A percentile compares a stretch with the other conserved stretches of the same genome.
Evolutionary conservation across 345 rosid species (phyloP).

Genomic region (Syzygium jambos): DNA sequence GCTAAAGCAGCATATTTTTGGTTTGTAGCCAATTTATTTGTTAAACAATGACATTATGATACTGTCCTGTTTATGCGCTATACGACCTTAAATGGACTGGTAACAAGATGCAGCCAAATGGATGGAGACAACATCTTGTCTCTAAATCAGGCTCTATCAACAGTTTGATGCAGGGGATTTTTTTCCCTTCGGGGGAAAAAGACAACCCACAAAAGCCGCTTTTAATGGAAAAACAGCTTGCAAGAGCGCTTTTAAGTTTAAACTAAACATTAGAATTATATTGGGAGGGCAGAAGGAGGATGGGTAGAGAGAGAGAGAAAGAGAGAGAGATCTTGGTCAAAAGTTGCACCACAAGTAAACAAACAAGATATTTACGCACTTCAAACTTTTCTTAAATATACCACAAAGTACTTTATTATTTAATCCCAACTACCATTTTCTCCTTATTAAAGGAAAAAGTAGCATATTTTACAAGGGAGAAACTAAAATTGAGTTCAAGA

Average conservation of each 20-base stretch:
- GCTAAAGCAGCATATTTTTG: not conserved
- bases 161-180: not conserved
- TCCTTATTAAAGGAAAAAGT: not conserved
- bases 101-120: not conserved
- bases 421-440: not conserved
- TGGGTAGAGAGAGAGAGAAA: not conserved
- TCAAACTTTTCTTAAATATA: not conserved
- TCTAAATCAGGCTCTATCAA: not conserved
- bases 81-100: not conserved
- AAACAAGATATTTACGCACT: not conserved
- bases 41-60: not conserved
- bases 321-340: not conserved
- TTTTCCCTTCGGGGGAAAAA: not conserved
- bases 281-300: not conserved
- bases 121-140: not conserved
- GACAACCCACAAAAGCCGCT: not conserved
- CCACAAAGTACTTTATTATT: not conserved
- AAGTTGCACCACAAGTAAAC: not conserved
- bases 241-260: not conserved
- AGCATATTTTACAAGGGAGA: not conserved
- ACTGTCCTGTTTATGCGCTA: not conserved
- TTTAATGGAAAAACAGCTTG: not conserved
- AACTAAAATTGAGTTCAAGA: not conserved
- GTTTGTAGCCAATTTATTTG: not conserved
- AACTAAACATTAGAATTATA: not conserved